Conservation (phyloP, 768 basidiomycete genomes). For the Crepidotus variabilis region DNA sequence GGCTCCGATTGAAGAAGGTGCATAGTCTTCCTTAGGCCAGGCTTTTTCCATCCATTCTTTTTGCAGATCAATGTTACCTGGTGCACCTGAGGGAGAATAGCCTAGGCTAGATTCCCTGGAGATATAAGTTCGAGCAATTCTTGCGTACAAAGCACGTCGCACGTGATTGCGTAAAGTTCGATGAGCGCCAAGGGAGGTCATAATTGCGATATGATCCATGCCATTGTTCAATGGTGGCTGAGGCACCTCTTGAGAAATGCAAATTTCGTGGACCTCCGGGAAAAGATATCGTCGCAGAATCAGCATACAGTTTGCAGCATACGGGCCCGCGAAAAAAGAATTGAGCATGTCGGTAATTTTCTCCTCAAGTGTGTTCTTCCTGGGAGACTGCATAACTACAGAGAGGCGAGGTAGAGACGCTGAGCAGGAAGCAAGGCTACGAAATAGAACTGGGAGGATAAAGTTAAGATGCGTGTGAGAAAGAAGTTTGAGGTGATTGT, state of each 20-base stretch:
- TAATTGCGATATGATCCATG: constrained; percentile 27
- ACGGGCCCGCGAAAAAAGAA: constrained; percentile 59
- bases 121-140: constrained; percentile 68
- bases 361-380: constrained; percentile 42
- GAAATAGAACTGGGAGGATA: constrained; percentile 74
- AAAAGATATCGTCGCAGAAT: constrained; percentile 57
- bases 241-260: neutral
- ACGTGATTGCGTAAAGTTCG: constrained; percentile 62
- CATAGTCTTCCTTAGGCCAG: constrained; percentile 63
- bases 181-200: constrained; percentile 54
- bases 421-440: constrained; percentile 60
- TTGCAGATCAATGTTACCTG: constrained; percentile 56
- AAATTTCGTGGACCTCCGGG: constrained; percentile 29
- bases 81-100: constrained; percentile 59
- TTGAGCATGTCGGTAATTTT: constrained; percentile 54
- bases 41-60: constrained; percentile 66
- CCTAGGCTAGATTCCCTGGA: constrained; percentile 44
- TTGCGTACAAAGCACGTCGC: constrained; percentile 54
- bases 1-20: constrained; percentile 22
- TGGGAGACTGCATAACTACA: constrained; percentile 37
- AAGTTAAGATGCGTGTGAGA: constrained; percentile 46
- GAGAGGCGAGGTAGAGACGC: constrained; percentile 68
- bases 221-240: neutral
- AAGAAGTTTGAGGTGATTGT: constrained; percentile 57
- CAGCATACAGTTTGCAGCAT: constrained; percentile 59